phyloP scores from a whole-genome alignment of 805 yeast species.

The Saccharomycopsis malanga region DNA sequence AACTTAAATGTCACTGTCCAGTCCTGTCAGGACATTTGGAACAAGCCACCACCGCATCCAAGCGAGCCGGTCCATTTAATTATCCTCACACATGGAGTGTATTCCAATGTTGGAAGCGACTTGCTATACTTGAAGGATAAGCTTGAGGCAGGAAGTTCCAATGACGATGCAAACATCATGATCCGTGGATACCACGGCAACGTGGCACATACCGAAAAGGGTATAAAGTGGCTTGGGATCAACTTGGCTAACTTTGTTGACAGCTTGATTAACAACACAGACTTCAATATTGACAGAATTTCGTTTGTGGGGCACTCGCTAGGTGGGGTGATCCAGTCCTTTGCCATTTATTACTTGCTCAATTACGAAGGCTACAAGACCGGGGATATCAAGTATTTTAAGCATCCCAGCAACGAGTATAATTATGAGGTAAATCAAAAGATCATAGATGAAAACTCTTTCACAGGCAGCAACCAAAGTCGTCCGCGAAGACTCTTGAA shows the following conservation, averaged over 20 bases:
- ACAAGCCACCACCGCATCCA: constrained; percentile 45
- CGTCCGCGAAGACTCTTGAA: constrained; percentile 3
- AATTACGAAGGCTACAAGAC: constrained; percentile 26
- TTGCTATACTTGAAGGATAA: constrained; percentile 81
- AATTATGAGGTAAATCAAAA: neutral
- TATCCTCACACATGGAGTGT: constrained; percentile 84
- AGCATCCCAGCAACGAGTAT: neutral
- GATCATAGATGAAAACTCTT: neutral
- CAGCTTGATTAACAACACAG: constrained; percentile 40
- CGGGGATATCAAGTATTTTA: constrained; percentile 9
- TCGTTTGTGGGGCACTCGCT: constrained; percentile 91
- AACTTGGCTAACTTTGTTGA: constrained; percentile 69
- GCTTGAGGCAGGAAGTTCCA: constrained; percentile 41
- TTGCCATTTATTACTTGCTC: constrained; percentile 76
- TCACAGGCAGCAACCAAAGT: neutral
- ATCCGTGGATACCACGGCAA: constrained; percentile 81
- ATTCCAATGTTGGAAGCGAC: constrained; percentile 85
- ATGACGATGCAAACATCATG: constrained; percentile 54
- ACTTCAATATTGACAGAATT: constrained; percentile 45
- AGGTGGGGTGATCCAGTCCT: constrained; percentile 89
- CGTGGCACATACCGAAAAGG: constrained; percentile 82
- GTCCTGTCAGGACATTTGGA: constrained; percentile 73
- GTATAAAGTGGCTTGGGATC: constrained; percentile 76
- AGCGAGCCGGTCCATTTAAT: constrained; percentile 71
- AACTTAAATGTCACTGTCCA: constrained; percentile 29